Base-by-base conservation (phyloP, 331 rosid species). In the Spiraea crenata region DNA sequence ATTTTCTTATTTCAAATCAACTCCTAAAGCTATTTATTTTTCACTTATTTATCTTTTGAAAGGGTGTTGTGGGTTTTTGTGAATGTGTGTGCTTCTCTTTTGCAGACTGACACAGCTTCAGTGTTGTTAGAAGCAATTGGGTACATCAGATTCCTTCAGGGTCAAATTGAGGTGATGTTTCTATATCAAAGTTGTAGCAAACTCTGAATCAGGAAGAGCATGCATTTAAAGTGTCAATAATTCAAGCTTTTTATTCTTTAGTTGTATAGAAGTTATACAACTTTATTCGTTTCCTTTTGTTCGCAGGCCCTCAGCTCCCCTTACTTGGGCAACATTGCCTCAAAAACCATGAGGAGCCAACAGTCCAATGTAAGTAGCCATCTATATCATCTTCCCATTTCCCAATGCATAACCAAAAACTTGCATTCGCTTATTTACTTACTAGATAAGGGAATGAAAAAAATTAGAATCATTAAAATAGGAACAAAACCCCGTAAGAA, bases 61-160 rank as follows among this genome's bases (percentile, higher is more conserved):
- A 65, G 72, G 69, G 39, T 75, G 76, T 77, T 72, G 85, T 83
- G 39, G 73, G 76, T 77, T 72, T 84, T 83, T 78, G 42, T 57
- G 57, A 65, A 71, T 54, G 38, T 66, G 55, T 70, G 85, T 65
- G 62, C 78, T 67, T 69, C 68, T 60, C 90, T 88, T 86, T 86
- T 89, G 92, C 97, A 91, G 97, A 91, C 97, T 79, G 97, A 91
- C 91, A 91, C 97, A 50, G 97, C 96, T 66, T 91, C 97, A 75
- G 97, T 91, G 56, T 72, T 91, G 88, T 76, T 90, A 72, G 97
- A 91, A 84, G 91, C 87, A 80, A 87, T 87, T 79, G 96, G 92
- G 61, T 91, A 87, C 58, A 89, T 91, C 80, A 82, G 87, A 85
- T 91, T 91, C 89, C 92, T 91, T 47, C 87, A 87, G 76, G 79